Evolutionary conservation across 352 stramenopile species (phyloP).

Genomic region (Pythium volutum): DNA sequence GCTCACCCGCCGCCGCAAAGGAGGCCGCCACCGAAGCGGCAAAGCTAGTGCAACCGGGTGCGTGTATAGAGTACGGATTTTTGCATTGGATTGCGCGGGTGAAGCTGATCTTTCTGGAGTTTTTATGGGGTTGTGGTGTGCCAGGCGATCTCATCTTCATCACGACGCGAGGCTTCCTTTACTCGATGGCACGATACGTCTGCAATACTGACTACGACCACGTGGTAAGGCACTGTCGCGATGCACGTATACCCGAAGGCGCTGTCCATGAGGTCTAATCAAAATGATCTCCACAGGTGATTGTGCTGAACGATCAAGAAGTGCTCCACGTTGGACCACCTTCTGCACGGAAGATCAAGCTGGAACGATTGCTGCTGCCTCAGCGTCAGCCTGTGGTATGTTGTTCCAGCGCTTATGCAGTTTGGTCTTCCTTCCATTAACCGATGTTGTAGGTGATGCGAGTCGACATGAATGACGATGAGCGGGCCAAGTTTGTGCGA

Average conservation of each 20-base stretch:
- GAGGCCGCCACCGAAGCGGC: slow-evolving; percentile 51
- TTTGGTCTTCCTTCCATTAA: too few species aligned
- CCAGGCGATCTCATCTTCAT: slow-evolving; percentile 79
- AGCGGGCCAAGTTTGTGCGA: slow-evolving; percentile 54
- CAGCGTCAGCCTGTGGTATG: slow-evolving; percentile 68
- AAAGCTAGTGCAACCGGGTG: slow-evolving; percentile 64
- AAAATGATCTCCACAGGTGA: slow-evolving; percentile 29
- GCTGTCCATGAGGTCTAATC: neutral
- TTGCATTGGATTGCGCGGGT: neutral
- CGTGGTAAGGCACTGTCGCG: slow-evolving; percentile 32
- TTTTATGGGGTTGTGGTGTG: neutral
- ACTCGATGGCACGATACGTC: slow-evolving; percentile 58
- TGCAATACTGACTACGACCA: slow-evolving; percentile 74
- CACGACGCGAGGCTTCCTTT: slow-evolving; percentile 66
- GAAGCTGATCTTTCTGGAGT: neutral
- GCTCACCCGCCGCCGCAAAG: slow-evolving; percentile 56
- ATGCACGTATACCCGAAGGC: neutral
- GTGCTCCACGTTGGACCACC: slow-evolving; percentile 71
- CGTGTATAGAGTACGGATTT: neutral
- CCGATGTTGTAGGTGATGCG: slow-evolving; percentile 51
- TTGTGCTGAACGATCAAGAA: slow-evolving; percentile 56
- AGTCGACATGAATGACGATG: slow-evolving; percentile 39
- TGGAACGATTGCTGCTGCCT: slow-evolving; percentile 61
- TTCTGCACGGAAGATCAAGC: slow-evolving; percentile 46
- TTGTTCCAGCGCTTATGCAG: too few species aligned